These are phyloP conservation scores for Xerocomus brunneocitrinus DNA, from an alignment of 768 basidiomycete species.

Conservation along the genomic window DNA sequence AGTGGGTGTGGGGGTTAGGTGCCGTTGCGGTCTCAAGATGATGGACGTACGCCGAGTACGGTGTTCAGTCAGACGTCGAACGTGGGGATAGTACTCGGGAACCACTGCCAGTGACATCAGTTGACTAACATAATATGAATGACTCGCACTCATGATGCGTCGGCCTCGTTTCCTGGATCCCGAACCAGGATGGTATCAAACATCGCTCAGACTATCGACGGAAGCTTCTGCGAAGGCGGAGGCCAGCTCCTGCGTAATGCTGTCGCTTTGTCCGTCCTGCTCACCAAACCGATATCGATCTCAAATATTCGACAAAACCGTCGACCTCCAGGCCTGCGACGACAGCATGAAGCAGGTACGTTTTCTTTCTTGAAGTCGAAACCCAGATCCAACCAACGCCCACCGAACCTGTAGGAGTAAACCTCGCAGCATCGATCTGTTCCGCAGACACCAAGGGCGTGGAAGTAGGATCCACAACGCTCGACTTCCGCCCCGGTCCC, in stretches of 20 bases:
- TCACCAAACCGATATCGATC: constrained; percentile 56
- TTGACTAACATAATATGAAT: no score
- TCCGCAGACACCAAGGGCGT: constrained; percentile 52
- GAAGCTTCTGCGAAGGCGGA: constrained; percentile 49
- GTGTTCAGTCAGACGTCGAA: no score
- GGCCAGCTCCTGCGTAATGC: constrained; percentile 73
- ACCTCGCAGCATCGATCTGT: constrained; percentile 60
- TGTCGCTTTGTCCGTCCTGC: constrained; percentile 59
- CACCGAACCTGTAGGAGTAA: constrained; percentile 43
- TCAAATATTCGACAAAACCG: constrained; percentile 57
- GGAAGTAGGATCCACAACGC: constrained; percentile 44
- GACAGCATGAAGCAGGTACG: constrained; percentile 67
- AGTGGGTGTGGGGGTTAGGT: no score
- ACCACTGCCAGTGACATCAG: no score
- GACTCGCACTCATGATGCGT: no score
- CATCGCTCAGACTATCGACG: constrained; percentile 29
- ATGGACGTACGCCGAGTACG: no score
- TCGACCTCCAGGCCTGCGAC: constrained; percentile 59
- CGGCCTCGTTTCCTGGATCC: no score
- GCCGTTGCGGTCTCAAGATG: no score
- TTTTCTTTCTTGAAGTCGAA: background rate
- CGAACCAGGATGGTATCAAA: no score
- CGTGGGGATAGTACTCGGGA: no score
- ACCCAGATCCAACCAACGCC: background rate
- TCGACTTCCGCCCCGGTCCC: constrained; percentile 54